Percentiles rank a stretch among this genome's conserved stretches.
Conservation (phyloP, 192 early-diverging fungal species). For the Gonapodya sp. region DNA sequence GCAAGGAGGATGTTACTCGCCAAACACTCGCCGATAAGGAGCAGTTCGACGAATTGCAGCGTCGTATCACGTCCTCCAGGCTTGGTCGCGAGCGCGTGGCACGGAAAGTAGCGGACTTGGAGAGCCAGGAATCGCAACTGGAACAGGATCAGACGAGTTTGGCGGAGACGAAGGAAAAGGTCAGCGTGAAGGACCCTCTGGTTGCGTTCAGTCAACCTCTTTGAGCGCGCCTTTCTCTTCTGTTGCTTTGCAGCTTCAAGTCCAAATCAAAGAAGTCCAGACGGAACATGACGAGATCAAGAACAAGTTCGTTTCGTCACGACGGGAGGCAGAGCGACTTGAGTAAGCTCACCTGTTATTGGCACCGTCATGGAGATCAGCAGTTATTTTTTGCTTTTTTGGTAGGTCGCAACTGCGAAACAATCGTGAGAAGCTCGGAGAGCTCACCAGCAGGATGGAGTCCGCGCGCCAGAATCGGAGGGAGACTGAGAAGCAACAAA, state of each 20-base stretch:
- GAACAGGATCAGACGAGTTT: slow-evolving; percentile 9
- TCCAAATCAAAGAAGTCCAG: neutral
- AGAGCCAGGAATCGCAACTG: slow-evolving; percentile 17
- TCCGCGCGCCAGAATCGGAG: slow-evolving; percentile 73
- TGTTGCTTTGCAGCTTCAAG: neutral
- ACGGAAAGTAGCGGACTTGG: slow-evolving; percentile 16
- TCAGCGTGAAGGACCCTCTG: neutral
- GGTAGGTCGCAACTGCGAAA: slow-evolving; percentile 19
- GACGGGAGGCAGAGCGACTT: slow-evolving; percentile 56
- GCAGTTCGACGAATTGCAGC: slow-evolving; percentile 52
- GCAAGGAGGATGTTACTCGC: slow-evolving; percentile 62
- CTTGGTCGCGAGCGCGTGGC: slow-evolving; percentile 3
- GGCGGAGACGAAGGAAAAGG: neutral
- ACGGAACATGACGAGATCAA: slow-evolving; percentile 38
- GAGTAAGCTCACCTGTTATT: slow-evolving; percentile 28
- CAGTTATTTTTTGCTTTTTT: neutral
- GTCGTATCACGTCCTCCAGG: slow-evolving; percentile 21
- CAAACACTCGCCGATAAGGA: slow-evolving; percentile 61
- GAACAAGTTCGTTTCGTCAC: slow-evolving; percentile 46
- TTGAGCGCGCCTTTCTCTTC: neutral
- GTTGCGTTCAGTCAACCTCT: neutral
- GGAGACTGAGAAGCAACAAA: slow-evolving; percentile 71
- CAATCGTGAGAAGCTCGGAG: slow-evolving; percentile 65
- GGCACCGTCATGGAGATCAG: neutral
- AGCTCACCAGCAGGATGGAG: slow-evolving; percentile 61